Percentiles rank a stretch among this genome's conserved stretches.
These are phyloP conservation scores for Dactylonectria estremocensis DNA, from an alignment of 2,329 filamentous ascomycete genomes.

Conservation along the genomic window DNA sequence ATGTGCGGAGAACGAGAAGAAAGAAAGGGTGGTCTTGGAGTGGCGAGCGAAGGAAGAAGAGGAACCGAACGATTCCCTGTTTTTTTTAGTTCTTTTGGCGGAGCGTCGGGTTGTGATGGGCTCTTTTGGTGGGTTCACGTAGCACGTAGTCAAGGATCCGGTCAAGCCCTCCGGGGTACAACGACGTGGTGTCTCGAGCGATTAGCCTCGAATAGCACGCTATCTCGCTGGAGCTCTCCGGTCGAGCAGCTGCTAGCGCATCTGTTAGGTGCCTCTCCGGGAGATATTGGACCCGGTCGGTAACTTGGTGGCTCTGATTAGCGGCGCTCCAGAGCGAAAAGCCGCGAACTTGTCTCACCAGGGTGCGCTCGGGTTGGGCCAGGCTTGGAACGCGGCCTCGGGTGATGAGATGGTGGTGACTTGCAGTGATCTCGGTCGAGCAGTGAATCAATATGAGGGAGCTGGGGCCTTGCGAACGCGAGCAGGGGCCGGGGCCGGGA, in stretches of 20 bases:
- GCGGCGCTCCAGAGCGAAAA: background rate
- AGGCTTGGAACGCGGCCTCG: background rate
- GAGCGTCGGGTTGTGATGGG: background rate
- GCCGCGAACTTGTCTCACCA: conserved; percentile 3
- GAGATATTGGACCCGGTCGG: background rate
- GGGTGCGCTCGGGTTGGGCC: background rate
- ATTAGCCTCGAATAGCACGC: background rate
- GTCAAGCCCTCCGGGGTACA: too few species aligned
- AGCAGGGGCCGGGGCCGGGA: background rate
- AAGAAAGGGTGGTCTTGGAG: background rate
- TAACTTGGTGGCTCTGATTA: background rate
- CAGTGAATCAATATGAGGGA: background rate
- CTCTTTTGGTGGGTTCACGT: background rate
- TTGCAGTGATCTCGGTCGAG: background rate
- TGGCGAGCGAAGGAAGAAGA: conserved; percentile 4
- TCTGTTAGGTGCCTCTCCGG: background rate
- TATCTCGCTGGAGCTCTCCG: background rate
- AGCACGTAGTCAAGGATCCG: background rate
- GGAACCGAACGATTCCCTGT: conserved; percentile 16
- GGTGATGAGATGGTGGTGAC: background rate
- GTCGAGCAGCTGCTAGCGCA: conserved; percentile 5
- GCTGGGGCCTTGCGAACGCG: background rate
- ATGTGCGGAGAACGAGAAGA: background rate
- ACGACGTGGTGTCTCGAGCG: too few species aligned
- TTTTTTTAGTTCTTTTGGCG: conserved; percentile 14